A percentile compares a stretch with the other conserved stretches of the same genome.
These are phyloP conservation scores for Protomyces inouyei DNA, from an alignment of 1,139 yeast genomes.

Conservation along the genomic window DNA sequence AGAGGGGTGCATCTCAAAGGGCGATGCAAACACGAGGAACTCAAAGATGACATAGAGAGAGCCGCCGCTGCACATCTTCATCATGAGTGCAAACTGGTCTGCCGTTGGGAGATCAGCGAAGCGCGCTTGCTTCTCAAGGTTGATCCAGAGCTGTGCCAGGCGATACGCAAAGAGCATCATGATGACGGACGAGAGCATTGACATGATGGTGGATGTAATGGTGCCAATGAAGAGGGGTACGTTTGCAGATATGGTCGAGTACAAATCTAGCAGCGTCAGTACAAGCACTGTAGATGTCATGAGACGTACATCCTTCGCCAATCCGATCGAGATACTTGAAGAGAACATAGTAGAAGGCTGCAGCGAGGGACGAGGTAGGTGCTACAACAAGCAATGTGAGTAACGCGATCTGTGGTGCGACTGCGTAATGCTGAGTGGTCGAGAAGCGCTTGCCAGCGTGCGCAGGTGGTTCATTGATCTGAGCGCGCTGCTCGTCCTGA, in stretches of 20 bases:
- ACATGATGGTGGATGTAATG: slow-evolving; percentile 6
- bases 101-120: not conserved
- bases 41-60: slow-evolving; percentile 5
- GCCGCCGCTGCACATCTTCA: slow-evolving; percentile 11
- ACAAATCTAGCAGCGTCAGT: not conserved
- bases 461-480: not conserved
- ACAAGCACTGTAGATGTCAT: not conserved
- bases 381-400: slow-evolving; percentile 2
- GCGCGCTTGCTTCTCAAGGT: not conserved
- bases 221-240: slow-evolving; percentile 9
- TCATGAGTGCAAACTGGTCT: slow-evolving; percentile 8
- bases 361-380: not conserved
- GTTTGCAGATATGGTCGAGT: slow-evolving; percentile 3
- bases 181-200: not conserved
- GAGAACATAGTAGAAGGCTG: slow-evolving; percentile 5
- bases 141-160: slow-evolving; percentile 6
- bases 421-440: not conserved
- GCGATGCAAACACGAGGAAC: not conserved
- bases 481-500: not conserved
- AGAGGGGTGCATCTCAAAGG: not conserved
- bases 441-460: not conserved
- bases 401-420: slow-evolving; percentile 1
- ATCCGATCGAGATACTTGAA: not conserved
- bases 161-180: slow-evolving; percentile 11
- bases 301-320: not conserved